Evolutionary conservation across 495 filamentous ascomycete genomes (phyloP).

Genomic region (Recurvomyces mirabilis): DNA sequence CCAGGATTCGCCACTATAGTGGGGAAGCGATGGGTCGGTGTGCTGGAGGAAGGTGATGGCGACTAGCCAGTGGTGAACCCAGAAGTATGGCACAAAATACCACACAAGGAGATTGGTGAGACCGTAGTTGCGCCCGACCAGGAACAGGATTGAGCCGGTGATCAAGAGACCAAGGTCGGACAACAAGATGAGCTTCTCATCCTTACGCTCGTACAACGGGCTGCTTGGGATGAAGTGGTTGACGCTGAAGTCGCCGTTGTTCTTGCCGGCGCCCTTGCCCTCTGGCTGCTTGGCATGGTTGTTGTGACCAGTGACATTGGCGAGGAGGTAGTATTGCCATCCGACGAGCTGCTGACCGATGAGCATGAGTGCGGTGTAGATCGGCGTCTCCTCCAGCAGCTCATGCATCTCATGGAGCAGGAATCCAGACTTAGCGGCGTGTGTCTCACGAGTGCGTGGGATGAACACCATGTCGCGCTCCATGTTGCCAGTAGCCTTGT

Average conservation of each 20-base stretch:
- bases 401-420: conserved; percentile 70
- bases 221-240: conserved; percentile 88
- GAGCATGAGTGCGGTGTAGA: conserved; percentile 60
- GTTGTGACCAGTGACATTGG: conserved; percentile 92
- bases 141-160: conserved; percentile 24
- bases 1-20: conserved; percentile 68
- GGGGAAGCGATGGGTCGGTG: conserved; percentile 75
- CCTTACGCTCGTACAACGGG: conserved; percentile 84
- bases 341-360: conserved; percentile 78
- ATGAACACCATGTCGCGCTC: conserved; percentile 97
- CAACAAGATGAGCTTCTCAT: conserved; percentile 56
- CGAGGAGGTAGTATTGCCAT: conserved; percentile 76
- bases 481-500: conserved; percentile 87
- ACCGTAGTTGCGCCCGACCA: conserved; percentile 54
- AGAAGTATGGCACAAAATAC: conserved; percentile 90
- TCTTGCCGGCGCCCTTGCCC: conserved; percentile 64
- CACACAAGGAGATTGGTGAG: conserved; percentile 79
- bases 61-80: conserved; percentile 92
- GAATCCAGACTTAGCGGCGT: conserved; percentile 57
- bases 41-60: conserved; percentile 73
- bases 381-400: conserved; percentile 87
- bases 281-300: conserved; percentile 68
- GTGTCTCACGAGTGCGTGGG: conserved; percentile 69
- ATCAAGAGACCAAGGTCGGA: conserved; percentile 50
- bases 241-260: conserved; percentile 63